These are phyloP conservation scores for Centrapalus pauciflorus DNA, from an alignment of 129 eudicot species.

Conservation along the genomic window DNA sequence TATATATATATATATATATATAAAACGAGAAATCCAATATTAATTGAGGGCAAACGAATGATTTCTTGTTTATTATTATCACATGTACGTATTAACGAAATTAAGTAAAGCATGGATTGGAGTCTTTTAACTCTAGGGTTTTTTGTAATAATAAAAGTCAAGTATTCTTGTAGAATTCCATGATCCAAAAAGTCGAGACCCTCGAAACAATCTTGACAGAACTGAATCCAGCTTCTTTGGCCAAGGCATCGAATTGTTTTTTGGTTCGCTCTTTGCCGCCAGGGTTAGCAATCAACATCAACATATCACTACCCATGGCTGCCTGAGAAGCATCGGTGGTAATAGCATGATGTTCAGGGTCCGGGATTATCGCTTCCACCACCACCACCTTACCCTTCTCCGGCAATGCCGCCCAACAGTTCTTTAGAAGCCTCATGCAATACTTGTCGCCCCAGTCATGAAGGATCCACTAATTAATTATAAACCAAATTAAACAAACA, in stretches of 20 bases:
- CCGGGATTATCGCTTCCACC: slow-evolving; percentile 32
- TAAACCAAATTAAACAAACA: not conserved
- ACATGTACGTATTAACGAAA: too few relatives aligned
- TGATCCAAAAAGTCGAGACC: slow-evolving; percentile 18
- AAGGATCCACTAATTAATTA: slow-evolving; percentile 47
- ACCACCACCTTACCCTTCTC: slow-evolving; percentile 34
- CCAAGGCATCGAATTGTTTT: slow-evolving; percentile 27
- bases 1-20: too few relatives aligned
- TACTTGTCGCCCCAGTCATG: slow-evolving; percentile 43
- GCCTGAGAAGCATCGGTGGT: not conserved
- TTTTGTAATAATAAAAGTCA: too few relatives aligned
- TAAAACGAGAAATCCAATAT: too few relatives aligned
- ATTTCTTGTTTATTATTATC: too few relatives aligned
- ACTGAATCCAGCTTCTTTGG: slow-evolving; percentile 31
- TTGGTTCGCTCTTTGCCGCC: slow-evolving; percentile 37
- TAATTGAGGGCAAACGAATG: too few relatives aligned
- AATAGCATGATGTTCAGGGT: slow-evolving; percentile 16
- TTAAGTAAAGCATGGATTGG: too few relatives aligned
- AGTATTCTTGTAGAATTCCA: slow-evolving; percentile 32
- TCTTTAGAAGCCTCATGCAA: slow-evolving; percentile 36
- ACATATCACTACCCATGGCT: slow-evolving; percentile 17
- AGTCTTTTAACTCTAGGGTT: too few relatives aligned
- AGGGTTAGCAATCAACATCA: slow-evolving; percentile 33
- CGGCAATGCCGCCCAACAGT: slow-evolving; percentile 31
- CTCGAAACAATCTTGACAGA: slow-evolving; percentile 5